Evolutionary conservation across 495 filamentous ascomycete species (phyloP).

Genomic region (Podospora pseudocomata): DNA sequence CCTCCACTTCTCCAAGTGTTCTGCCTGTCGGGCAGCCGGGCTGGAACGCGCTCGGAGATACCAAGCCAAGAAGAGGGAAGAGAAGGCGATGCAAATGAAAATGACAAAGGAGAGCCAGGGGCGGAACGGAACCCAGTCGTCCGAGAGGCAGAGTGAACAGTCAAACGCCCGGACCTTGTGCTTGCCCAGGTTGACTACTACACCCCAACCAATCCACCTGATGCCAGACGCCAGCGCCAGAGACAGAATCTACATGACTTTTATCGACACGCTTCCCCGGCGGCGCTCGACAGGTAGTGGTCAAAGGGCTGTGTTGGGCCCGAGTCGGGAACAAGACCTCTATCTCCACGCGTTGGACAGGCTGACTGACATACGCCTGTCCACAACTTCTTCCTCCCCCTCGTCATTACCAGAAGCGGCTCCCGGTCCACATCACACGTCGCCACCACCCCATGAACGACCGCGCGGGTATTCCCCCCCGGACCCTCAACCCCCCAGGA

Average conservation of each 20-base stretch:
- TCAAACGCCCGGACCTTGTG: neutral
- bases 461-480: no score
- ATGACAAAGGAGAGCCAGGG: neutral
- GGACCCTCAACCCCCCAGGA: neutral
- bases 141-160: no score
- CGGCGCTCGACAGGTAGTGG: no score
- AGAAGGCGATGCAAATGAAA: neutral
- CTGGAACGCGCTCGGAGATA: neutral
- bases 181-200: no score
- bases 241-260: neutral
- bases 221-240: neutral
- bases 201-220: no score
- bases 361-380: neutral
- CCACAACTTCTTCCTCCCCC: neutral
- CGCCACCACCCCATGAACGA: neutral
- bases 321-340: neutral
- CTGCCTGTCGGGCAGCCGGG: neutral
- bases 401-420: neutral
- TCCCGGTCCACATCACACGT: no score
- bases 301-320: neutral
- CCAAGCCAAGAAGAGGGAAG: neutral
- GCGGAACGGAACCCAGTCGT: no score
- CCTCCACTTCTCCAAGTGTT: neutral
- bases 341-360: neutral
- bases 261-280: neutral